Evolutionary conservation across 228 moss, liverwort and hornwort genomes (phyloP).

Genomic region (Sphagnum magellanicum): DNA sequence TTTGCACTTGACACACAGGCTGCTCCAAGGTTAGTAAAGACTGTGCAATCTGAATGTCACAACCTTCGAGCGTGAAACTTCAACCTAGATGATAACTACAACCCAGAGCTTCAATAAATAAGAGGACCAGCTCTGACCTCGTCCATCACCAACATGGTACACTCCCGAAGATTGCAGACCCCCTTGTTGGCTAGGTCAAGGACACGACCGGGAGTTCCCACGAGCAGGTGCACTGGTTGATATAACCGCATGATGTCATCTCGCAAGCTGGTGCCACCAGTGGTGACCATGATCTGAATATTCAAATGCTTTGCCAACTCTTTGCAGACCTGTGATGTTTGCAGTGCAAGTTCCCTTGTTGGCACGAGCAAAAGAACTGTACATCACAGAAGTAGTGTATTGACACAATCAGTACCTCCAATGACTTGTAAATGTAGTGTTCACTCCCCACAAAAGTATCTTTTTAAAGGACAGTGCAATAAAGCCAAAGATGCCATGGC

Average conservation of each 20-base stretch:
- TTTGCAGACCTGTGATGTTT: conserved; percentile 73
- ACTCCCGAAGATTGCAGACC: conserved; percentile 58
- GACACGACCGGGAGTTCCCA: conserved; percentile 65
- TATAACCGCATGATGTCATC: conserved; percentile 76
- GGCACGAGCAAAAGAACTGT: conserved; percentile 54
- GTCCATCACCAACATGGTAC: conserved; percentile 70
- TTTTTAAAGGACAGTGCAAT: no score
- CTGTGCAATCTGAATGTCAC: no score
- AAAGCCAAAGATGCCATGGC: no score
- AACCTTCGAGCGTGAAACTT: no score
- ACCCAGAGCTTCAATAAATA: no score
- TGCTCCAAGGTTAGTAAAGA: neutral
- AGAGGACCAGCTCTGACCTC: conserved; percentile 16
- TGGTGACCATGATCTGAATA: conserved; percentile 73
- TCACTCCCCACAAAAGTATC: no score
- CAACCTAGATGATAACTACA: no score
- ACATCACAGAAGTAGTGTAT: neutral
- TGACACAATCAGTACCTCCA: neutral
- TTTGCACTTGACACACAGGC: neutral
- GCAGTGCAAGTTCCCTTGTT: conserved; percentile 63
- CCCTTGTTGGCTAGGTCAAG: conserved; percentile 59
- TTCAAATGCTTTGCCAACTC: conserved; percentile 74
- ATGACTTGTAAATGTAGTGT: neutral
- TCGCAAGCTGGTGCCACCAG: conserved; percentile 66
- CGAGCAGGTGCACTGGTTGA: conserved; percentile 64